phyloP scores from a whole-genome alignment of 1,139 yeast species.

The Geotrichum phurueaensis region DNA sequence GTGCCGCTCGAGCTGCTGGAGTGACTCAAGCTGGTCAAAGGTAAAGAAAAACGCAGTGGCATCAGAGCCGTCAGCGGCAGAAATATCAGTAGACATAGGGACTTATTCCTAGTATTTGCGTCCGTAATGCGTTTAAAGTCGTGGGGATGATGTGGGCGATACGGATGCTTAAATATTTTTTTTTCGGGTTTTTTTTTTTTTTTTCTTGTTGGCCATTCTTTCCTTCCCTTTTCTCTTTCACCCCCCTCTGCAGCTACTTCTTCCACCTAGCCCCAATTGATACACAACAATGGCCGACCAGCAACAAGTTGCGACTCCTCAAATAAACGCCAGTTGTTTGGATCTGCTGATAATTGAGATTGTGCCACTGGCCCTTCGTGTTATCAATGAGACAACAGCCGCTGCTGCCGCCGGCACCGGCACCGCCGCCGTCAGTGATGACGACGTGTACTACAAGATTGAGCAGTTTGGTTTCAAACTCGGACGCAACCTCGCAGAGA shows the following conservation, averaged over 20 bases:
- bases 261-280: background rate
- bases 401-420: constrained; percentile 31
- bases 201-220: background rate
- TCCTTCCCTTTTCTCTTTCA: background rate
- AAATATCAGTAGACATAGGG: background rate
- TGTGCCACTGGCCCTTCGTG: constrained; percentile 62
- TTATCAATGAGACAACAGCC: constrained; percentile 37
- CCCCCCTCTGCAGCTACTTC: constrained; percentile 1
- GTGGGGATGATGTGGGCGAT: background rate
- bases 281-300: background rate
- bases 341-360: constrained; percentile 67
- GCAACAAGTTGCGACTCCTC: constrained; percentile 4
- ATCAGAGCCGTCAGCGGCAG: background rate
- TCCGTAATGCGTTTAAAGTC: background rate
- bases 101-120: background rate
- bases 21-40: background rate
- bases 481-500: constrained; percentile 69
- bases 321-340: constrained; percentile 46
- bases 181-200: background rate
- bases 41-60: background rate
- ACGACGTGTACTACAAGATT: constrained; percentile 55
- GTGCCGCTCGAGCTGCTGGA: background rate
- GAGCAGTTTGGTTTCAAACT: constrained; percentile 68
- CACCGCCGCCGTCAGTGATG: constrained; percentile 37
- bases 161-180: background rate